These are phyloP conservation scores for Cordyceps fumosorosea DNA, from an alignment of 2,329 filamentous ascomycete genomes.

Conservation along the genomic window DNA sequence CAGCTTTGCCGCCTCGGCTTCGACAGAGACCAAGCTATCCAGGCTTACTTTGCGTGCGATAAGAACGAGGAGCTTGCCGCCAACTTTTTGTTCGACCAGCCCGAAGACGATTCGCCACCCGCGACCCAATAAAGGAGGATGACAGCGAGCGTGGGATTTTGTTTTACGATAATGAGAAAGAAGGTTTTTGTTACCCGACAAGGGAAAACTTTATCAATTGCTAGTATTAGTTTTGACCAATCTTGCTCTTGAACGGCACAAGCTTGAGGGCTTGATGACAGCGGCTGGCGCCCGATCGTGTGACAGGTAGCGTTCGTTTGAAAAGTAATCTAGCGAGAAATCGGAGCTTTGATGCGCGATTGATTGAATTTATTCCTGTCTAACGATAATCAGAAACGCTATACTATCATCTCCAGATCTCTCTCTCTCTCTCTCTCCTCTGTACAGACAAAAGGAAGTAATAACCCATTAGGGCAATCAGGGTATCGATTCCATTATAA, in stretches of 20 bases:
- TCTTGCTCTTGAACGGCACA: neutral
- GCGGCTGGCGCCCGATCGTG: neutral
- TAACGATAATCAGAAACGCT: neutral
- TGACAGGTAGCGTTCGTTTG: neutral
- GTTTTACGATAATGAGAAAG: constrained; percentile 14
- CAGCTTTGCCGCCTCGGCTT: constrained; percentile 91
- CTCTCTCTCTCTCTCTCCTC: neutral
- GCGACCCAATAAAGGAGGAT: constrained; percentile 30
- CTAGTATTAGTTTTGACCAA: neutral
- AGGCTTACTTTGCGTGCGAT: constrained; percentile 98
- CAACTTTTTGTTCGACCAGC: constrained; percentile 97
- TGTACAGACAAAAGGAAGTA: neutral
- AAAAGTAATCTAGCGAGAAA: neutral
- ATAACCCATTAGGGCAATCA: neutral
- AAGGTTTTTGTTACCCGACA: neutral
- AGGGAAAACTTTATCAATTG: neutral
- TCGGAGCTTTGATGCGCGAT: neutral
- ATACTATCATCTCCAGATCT: neutral
- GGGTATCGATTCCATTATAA: constrained; percentile 1
- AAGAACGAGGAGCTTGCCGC: constrained; percentile 98
- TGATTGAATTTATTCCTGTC: neutral
- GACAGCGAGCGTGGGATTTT: neutral
- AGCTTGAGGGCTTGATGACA: neutral
- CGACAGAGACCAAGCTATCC: constrained; percentile 85
- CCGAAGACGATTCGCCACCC: constrained; percentile 67